phyloP scores from a whole-genome alignment of 176 grass and related monocot species.

The Hyparrhenia diplandra region DNA sequence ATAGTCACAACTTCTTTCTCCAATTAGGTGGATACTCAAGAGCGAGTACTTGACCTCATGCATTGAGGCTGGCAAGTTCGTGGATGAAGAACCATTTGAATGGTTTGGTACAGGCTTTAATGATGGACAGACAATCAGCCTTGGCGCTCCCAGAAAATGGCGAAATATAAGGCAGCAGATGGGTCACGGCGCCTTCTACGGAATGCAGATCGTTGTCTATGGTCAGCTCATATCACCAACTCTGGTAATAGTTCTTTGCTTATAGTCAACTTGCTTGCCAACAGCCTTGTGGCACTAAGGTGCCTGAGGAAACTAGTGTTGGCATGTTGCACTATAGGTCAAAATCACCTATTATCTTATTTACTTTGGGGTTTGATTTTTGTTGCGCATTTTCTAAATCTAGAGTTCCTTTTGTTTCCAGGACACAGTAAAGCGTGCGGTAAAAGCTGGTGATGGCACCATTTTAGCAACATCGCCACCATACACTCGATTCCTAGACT shows the following conservation, averaged over 20 bases:
- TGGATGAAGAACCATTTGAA: conserved; percentile 77
- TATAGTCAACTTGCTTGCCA: conserved; percentile 18
- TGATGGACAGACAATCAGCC: conserved; percentile 66
- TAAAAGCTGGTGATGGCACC: conserved; percentile 70
- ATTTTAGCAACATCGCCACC: conserved; percentile 87
- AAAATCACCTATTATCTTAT: background rate
- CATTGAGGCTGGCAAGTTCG: conserved; percentile 60
- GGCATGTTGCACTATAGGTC: background rate
- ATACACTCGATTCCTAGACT: conserved; percentile 62
- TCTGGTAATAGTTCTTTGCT: conserved; percentile 43
- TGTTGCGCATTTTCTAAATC: background rate
- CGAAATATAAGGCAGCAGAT: conserved; percentile 57
- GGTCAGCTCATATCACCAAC: conserved; percentile 66
- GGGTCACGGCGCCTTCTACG: conserved; percentile 80
- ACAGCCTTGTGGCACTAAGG: background rate
- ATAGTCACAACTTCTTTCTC: background rate
- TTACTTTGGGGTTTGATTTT: background rate
- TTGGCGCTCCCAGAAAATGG: conserved; percentile 83
- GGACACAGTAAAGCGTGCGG: conserved; percentile 82
- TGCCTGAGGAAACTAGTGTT: background rate
- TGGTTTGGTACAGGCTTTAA: conserved; percentile 58
- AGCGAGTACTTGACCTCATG: conserved; percentile 67
- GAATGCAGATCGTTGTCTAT: conserved; percentile 68
- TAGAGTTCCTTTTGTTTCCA: conserved; percentile 13
- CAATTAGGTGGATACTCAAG: conserved; percentile 88